Conservation (phyloP, 1,284 basidiomycete genomes). For the Moesziomyces parantarcticus region DNA sequence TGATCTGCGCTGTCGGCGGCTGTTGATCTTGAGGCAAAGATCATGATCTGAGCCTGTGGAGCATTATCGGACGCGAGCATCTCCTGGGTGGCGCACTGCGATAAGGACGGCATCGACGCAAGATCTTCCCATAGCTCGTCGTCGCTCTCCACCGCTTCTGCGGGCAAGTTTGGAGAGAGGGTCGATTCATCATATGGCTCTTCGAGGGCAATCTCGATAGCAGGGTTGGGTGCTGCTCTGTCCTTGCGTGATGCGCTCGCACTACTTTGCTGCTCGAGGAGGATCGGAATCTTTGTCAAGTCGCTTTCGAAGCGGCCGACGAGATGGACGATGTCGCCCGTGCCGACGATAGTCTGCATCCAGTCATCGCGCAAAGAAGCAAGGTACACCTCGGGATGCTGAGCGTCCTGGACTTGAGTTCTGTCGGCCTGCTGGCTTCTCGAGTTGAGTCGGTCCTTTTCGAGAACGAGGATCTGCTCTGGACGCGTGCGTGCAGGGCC, state of each 20-base stretch:
- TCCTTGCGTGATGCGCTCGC: background rate
- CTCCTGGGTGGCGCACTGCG: constrained; percentile 32
- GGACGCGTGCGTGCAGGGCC: constrained; percentile 16
- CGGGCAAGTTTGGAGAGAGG: background rate
- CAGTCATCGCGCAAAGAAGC: constrained; percentile 60
- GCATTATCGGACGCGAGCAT: constrained; percentile 17
- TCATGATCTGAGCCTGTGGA: constrained; percentile 21
- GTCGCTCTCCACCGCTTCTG: constrained; percentile 15
- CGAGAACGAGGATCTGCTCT: constrained; percentile 35
- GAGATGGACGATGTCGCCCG: constrained; percentile 51
- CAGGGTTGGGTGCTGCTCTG: background rate
- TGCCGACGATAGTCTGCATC: constrained; percentile 37
- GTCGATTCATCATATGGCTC: background rate
- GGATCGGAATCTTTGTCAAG: constrained; percentile 9
- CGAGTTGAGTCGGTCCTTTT: constrained; percentile 13
- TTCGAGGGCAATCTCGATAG: constrained; percentile 17
- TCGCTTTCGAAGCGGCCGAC: constrained; percentile 46
- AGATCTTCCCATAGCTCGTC: constrained; percentile 53
- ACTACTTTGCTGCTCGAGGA: constrained; percentile 1
- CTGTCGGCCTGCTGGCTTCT: constrained; percentile 11
- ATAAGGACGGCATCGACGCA: constrained; percentile 35
- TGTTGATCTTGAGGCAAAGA: constrained; percentile 24
- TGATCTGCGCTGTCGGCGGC: constrained; percentile 5
- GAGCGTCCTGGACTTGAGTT: background rate
- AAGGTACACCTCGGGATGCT: constrained; percentile 12